A percentile compares a stretch with the other conserved stretches of the same genome.
Evolutionary conservation across 345 rosid genomes (phyloP).

Genomic region (Excoecaria cochinchinensis): DNA sequence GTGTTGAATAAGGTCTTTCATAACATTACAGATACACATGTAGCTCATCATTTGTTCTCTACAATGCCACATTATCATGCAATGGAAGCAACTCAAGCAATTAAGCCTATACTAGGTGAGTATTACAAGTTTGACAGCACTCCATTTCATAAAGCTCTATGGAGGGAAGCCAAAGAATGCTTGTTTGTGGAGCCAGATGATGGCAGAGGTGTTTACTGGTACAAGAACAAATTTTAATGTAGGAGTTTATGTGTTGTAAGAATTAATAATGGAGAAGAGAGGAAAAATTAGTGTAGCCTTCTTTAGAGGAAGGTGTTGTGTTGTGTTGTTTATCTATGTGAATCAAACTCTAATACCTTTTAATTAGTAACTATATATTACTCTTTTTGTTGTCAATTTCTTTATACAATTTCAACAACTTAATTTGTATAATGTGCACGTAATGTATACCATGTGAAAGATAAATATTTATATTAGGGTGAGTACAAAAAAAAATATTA

Average conservation of each 20-base stretch:
- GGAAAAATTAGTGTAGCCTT: not conserved
- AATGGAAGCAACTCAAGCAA: slow-evolving; percentile 87
- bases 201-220: slow-evolving; percentile 64
- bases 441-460: no score
- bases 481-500: no score
- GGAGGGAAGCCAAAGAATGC: slow-evolving; percentile 93
- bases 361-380: no score
- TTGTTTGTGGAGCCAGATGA: slow-evolving; percentile 76
- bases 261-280: no score
- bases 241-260: no score
- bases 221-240: slow-evolving; percentile 53
- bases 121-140: slow-evolving; percentile 79
- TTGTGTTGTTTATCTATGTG: not conserved
- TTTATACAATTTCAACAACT: no score
- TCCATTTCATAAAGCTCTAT: slow-evolving; percentile 60
- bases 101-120: slow-evolving; percentile 76
- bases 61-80: slow-evolving; percentile 93
- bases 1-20: slow-evolving; percentile 82
- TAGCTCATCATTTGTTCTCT: slow-evolving; percentile 80
- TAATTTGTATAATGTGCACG: no score
- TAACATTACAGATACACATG: slow-evolving; percentile 83
- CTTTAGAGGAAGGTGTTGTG: not conserved
- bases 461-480: no score
- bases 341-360: not conserved
- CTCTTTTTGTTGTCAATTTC: no score